Conservation (phyloP, 2,329 filamentous ascomycete species). For the Verticillium alfalfae region DNA sequence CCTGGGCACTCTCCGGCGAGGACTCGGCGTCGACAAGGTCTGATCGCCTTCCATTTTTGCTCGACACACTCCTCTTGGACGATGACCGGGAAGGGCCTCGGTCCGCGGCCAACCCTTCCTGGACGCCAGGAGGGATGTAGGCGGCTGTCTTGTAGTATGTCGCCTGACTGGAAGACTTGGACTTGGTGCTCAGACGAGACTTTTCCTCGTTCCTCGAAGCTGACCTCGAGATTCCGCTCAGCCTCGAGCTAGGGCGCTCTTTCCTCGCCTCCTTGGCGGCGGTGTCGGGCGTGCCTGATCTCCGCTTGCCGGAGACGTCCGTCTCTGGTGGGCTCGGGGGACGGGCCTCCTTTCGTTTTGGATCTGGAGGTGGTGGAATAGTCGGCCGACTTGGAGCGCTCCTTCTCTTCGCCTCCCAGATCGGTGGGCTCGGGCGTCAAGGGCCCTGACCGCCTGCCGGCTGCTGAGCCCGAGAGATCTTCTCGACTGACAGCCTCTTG, state of each 20-base stretch:
- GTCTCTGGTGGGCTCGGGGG: slow-evolving; percentile 62
- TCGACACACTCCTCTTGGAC: slow-evolving; percentile 21
- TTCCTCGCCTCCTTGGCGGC: slow-evolving; percentile 15
- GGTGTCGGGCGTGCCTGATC: slow-evolving; percentile 19
- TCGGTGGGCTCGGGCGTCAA: slow-evolving; percentile 70
- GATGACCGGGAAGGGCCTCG: slow-evolving; percentile 11
- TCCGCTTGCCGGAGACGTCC: slow-evolving; percentile 42
- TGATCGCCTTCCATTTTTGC: slow-evolving; percentile 39
- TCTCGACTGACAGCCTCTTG: slow-evolving; percentile 73
- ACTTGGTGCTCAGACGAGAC: slow-evolving; percentile 48
- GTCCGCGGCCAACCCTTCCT: slow-evolving; percentile 16
- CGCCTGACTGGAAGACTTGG: slow-evolving; percentile 53
- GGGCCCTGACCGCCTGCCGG: slow-evolving; percentile 30
- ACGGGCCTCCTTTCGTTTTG: slow-evolving; percentile 37
- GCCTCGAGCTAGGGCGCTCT: slow-evolving; percentile 36
- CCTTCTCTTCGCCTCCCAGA: slow-evolving; percentile 46
- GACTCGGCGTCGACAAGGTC: slow-evolving; percentile 34
- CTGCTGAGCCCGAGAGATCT: slow-evolving; percentile 33
- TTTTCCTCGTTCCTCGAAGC: slow-evolving; percentile 41
- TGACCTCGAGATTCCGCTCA: slow-evolving; percentile 36
- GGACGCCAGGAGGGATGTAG: slow-evolving; percentile 16
- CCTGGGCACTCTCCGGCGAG: slow-evolving; percentile 40
- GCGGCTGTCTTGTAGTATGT: slow-evolving; percentile 39
- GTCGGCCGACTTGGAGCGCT: slow-evolving; percentile 42
- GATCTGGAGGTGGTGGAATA: slow-evolving; percentile 28